phyloP scores from a whole-genome alignment of 495 filamentous ascomycete species.

The Aspergillus haitiensis region DNA sequence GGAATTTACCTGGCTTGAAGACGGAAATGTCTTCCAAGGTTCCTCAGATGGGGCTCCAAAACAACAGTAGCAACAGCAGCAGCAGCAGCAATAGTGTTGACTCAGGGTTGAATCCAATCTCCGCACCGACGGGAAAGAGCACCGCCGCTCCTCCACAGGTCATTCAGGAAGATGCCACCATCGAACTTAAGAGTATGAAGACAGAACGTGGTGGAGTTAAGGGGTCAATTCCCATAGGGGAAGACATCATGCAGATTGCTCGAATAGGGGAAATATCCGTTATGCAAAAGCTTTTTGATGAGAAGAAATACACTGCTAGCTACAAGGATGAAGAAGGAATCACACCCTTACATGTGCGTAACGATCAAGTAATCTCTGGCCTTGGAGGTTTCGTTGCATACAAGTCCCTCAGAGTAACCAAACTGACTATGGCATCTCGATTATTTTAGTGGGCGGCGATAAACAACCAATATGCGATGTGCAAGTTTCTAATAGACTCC shows the following conservation, averaged over 20 bases:
- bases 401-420: neutral
- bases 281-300: conserved; percentile 86
- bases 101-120: conserved; percentile 31
- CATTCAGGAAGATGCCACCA: conserved; percentile 49
- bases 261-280: conserved; percentile 79
- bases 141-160: conserved; percentile 59
- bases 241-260: conserved; percentile 95
- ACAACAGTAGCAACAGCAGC: conserved; percentile 20
- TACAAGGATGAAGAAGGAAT: conserved; percentile 89
- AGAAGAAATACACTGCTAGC: conserved; percentile 73
- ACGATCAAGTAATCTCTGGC: neutral
- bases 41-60: conserved; percentile 30
- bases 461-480: conserved; percentile 95
- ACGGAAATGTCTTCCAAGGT: conserved; percentile 32
- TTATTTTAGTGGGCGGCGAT: conserved; percentile 91
- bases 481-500: conserved; percentile 86
- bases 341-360: conserved; percentile 87
- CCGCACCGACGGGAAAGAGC: conserved; percentile 54
- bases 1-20: neutral
- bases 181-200: conserved; percentile 70
- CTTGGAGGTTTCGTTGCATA: neutral
- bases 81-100: conserved; percentile 21
- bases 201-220: conserved; percentile 37
- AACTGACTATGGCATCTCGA: conserved; percentile 6
- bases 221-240: conserved; percentile 59